These are phyloP conservation scores for Gynostemma pentaphyllum DNA, from an alignment of 306 rosid species.

Conservation along the genomic window DNA sequence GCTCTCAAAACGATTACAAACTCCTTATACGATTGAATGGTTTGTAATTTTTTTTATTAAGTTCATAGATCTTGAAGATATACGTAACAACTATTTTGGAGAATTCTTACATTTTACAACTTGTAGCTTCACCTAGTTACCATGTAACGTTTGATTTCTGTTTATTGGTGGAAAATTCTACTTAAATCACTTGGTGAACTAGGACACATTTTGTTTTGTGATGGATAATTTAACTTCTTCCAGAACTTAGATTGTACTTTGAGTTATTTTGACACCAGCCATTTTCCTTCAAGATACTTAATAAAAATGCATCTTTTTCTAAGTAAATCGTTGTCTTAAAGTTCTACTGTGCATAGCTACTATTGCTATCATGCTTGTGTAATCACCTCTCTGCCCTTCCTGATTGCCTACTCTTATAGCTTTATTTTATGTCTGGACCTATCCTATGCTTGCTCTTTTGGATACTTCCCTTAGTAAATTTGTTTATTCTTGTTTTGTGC, in stretches of 20 bases:
- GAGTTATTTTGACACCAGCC: background rate
- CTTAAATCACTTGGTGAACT: background rate
- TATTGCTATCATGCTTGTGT: too few species aligned
- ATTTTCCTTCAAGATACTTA: background rate
- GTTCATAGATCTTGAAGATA: background rate
- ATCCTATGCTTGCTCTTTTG: too few species aligned
- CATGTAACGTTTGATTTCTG: background rate
- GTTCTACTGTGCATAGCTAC: too few species aligned
- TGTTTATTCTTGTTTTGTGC: background rate
- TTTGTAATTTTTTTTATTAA: background rate
- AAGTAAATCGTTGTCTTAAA: too few species aligned
- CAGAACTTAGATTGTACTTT: background rate
- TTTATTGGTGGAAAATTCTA: background rate
- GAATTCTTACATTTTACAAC: background rate
- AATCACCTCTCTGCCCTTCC: too few species aligned
- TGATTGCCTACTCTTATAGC: too few species aligned
- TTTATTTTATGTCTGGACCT: background rate
- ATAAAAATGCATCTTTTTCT: too few species aligned
- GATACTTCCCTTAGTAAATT: background rate
- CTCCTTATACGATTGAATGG: background rate
- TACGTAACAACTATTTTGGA: background rate
- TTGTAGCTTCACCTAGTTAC: background rate
- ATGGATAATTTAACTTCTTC: background rate
- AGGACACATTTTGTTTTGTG: background rate
- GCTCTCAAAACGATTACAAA: background rate